These are phyloP conservation scores for Fusarium succisae DNA, from an alignment of 2,329 filamentous ascomycete species.

Conservation along the genomic window DNA sequence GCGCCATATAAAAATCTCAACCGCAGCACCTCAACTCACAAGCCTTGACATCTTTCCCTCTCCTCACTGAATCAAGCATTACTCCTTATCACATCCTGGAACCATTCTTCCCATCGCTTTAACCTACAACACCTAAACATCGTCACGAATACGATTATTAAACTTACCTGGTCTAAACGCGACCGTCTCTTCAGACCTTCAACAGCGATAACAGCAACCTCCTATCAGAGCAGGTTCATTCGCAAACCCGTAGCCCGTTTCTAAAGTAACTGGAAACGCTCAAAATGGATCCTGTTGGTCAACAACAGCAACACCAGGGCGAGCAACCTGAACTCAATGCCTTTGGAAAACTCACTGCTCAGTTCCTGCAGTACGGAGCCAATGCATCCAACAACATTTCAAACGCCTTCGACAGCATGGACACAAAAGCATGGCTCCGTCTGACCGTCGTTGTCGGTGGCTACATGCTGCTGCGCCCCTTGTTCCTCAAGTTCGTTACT, in stretches of 20 bases:
- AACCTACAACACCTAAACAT: background rate
- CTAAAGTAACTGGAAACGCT: background rate
- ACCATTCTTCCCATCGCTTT: background rate
- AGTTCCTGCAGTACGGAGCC: constrained; percentile 48
- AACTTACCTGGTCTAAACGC: background rate
- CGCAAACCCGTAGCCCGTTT: background rate
- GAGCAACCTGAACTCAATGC: constrained; percentile 45
- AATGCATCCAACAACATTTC: constrained; percentile 59
- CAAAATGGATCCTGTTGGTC: constrained; percentile 39
- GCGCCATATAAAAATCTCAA: constrained; percentile 42
- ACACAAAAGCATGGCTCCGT: constrained; percentile 68
- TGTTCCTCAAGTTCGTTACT: constrained; percentile 73
- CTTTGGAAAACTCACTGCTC: constrained; percentile 47
- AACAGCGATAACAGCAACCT: background rate
- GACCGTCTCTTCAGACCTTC: background rate
- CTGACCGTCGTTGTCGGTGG: constrained; percentile 76
- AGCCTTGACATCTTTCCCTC: background rate
- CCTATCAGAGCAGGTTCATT: background rate
- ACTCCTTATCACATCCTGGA: background rate
- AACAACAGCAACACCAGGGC: constrained; percentile 41
- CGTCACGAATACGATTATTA: background rate
- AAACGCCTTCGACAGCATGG: constrained; percentile 60
- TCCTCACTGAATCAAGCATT: background rate
- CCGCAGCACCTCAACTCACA: constrained; percentile 28
- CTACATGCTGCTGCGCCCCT: constrained; percentile 79